These are phyloP conservation scores for Daldinia caldariorum DNA, from an alignment of 495 filamentous ascomycete genomes.

Conservation along the genomic window DNA sequence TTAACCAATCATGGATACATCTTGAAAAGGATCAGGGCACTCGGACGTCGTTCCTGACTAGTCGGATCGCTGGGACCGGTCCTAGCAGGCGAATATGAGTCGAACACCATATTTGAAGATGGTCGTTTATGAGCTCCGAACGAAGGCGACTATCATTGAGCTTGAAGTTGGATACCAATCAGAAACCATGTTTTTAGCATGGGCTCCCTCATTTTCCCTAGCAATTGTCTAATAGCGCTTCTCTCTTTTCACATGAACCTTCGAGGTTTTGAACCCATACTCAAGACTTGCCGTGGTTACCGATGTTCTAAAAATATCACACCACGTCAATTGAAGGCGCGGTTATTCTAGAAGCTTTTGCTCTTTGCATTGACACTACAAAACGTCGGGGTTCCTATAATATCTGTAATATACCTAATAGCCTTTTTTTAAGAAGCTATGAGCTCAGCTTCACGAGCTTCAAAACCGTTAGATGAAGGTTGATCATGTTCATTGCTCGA, in stretches of 20 bases:
- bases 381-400: neutral
- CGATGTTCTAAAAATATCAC: neutral
- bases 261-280: neutral
- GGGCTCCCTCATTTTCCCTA: neutral
- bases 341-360: neutral
- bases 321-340: neutral
- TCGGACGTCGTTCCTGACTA: neutral
- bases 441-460: conserved; percentile 1
- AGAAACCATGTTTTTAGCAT: neutral
- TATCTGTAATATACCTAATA: neutral
- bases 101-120: conserved; percentile 1
- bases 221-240: neutral
- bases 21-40: conserved; percentile 6
- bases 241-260: neutral
- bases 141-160: neutral
- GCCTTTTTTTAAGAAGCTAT: neutral
- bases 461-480: neutral
- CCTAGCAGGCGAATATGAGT: neutral
- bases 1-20: conserved; percentile 1
- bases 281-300: neutral
- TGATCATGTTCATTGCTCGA: neutral
- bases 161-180: neutral
- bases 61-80: neutral
- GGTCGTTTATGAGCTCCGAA: neutral
- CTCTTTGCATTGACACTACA: neutral